These are phyloP conservation scores for Carex kokanica DNA, from an alignment of 176 grass and related monocot species.

Conservation along the genomic window DNA sequence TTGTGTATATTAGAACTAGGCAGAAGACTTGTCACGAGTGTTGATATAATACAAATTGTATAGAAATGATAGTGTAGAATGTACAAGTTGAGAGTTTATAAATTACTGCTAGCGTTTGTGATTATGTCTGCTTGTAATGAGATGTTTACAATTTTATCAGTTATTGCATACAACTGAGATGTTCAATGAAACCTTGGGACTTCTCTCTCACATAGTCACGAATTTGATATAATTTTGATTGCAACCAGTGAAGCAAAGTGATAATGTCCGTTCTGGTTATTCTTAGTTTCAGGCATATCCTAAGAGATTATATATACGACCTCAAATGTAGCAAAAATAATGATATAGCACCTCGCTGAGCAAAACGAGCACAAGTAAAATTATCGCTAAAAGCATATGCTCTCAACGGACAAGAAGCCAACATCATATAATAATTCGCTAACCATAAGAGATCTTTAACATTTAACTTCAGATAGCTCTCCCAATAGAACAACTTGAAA, in stretches of 20 bases:
- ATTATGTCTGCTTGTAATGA: neutral
- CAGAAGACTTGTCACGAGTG: neutral
- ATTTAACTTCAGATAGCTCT: conserved; percentile 21
- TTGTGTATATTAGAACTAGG: neutral
- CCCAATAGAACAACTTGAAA: neutral
- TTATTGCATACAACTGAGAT: neutral
- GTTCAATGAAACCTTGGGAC: no score
- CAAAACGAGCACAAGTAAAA: neutral
- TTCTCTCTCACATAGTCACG: no score
- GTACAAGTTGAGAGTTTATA: neutral
- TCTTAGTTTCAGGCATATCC: neutral
- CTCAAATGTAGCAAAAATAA: neutral
- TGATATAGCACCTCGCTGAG: neutral
- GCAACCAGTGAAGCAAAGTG: neutral
- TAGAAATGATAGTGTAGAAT: neutral
- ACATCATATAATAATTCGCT: neutral
- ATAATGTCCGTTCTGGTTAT: neutral
- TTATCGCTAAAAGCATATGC: neutral
- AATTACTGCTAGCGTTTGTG: neutral
- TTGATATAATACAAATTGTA: neutral
- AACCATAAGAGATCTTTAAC: conserved; percentile 17
- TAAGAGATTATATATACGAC: neutral
- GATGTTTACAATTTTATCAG: neutral
- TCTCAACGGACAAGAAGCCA: neutral
- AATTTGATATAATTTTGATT: neutral